These are phyloP conservation scores for Ustilago nuda DNA, from an alignment of 1,284 basidiomycete genomes.

Conservation along the genomic window DNA sequence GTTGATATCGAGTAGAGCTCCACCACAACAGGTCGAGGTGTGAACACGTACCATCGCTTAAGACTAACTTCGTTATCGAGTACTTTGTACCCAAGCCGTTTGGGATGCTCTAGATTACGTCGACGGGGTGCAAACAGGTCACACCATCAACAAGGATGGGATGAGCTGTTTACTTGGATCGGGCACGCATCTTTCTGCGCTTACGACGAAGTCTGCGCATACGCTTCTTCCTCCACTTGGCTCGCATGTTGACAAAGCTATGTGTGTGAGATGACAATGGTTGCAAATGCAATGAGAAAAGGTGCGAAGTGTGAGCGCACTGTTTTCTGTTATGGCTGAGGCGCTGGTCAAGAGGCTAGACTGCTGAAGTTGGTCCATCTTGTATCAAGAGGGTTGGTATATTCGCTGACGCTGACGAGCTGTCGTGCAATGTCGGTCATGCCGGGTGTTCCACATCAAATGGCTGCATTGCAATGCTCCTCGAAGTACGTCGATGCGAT, in stretches of 20 bases:
- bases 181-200: conserved; percentile 68
- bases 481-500: conserved; percentile 9
- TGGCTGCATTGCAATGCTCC: background rate
- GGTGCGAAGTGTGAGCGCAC: conserved; percentile 24
- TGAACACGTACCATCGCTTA: conserved; percentile 35
- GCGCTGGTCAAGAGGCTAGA: background rate
- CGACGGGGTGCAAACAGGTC: conserved; percentile 34
- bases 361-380: conserved; percentile 13
- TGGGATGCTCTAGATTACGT: conserved; percentile 21
- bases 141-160: conserved; percentile 4
- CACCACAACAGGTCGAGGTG: background rate
- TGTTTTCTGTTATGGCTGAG: conserved; percentile 4
- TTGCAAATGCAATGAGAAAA: conserved; percentile 8
- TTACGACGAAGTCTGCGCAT: conserved; percentile 68
- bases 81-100: conserved; percentile 27
- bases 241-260: conserved; percentile 63
- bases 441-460: conserved; percentile 13
- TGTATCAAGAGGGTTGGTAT: background rate
- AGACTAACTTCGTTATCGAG: conserved; percentile 17
- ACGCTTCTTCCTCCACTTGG: conserved; percentile 68
- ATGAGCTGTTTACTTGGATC: conserved; percentile 64
- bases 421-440: background rate
- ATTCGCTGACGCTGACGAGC: conserved; percentile 19
- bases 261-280: conserved; percentile 2
- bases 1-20: background rate